Conservation (phyloP, 495 filamentous ascomycete genomes). For the Penicillium taxi region DNA sequence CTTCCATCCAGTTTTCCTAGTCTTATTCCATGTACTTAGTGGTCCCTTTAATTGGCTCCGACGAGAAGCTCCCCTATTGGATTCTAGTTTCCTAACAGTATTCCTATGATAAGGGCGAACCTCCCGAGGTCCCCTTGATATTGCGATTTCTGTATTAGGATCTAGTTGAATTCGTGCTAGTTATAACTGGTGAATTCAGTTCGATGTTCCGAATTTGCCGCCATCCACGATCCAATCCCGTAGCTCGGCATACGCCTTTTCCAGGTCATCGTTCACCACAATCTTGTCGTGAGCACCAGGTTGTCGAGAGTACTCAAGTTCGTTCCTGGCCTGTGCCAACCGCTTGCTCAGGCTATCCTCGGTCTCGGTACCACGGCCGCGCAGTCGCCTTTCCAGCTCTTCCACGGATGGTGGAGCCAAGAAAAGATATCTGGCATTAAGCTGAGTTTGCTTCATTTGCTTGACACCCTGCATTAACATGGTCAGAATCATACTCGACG, state of each 20-base stretch:
- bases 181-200: no score
- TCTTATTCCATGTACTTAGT: slow-evolving; percentile 36
- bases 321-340: slow-evolving; percentile 60
- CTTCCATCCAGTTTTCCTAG: slow-evolving; percentile 28
- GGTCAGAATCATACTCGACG: no score
- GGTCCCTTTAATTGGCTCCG: slow-evolving; percentile 33
- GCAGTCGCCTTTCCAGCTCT: slow-evolving; percentile 61
- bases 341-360: slow-evolving; percentile 65
- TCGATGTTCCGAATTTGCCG: slow-evolving; percentile 31
- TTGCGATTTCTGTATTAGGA: background rate
- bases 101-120: no score
- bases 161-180: no score
- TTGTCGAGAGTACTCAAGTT: slow-evolving; percentile 62
- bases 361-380: slow-evolving; percentile 67
- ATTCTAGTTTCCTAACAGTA: no score
- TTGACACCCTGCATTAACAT: slow-evolving; percentile 87
- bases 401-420: slow-evolving; percentile 64
- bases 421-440: slow-evolving; percentile 72
- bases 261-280: slow-evolving; percentile 76
- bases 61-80: slow-evolving; percentile 24
- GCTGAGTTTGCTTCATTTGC: slow-evolving; percentile 61
- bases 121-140: no score
- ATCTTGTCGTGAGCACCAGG: slow-evolving; percentile 64
- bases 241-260: slow-evolving; percentile 69
- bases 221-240: slow-evolving; percentile 53